Percentiles rank a stretch among this genome's conserved stretches.
Conservation (phyloP, 441 rosid genomes). For the Adansonia rubrostipa region DNA sequence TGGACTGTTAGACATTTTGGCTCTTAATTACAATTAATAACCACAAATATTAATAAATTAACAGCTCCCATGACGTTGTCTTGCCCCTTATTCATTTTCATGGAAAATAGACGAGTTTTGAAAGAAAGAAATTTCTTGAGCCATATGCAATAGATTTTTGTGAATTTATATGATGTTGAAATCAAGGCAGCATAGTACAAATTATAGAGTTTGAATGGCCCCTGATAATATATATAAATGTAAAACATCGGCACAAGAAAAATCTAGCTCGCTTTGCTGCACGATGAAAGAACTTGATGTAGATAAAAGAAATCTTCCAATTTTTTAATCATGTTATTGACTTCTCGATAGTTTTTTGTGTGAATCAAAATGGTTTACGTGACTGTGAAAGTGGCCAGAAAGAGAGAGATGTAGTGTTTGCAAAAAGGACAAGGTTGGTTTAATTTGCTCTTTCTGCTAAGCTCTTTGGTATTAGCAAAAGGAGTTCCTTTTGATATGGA, state of each 20-base stretch:
- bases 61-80: background rate
- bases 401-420: background rate
- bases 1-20: slow-evolving; percentile 2
- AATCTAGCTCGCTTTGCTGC: background rate
- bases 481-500: too few relatives aligned
- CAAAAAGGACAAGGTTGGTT: background rate
- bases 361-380: background rate
- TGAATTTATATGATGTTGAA: background rate
- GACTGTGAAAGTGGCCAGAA: background rate
- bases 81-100: background rate
- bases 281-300: background rate
- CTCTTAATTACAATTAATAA: background rate
- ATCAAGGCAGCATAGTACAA: background rate
- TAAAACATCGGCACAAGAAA: slow-evolving; percentile 13
- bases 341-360: background rate
- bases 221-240: background rate
- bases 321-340: background rate
- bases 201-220: slow-evolving; percentile 7
- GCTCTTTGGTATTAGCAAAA: too few relatives aligned
- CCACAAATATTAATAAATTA: slow-evolving; percentile 8
- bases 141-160: background rate
- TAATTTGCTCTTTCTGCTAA: too few relatives aligned
- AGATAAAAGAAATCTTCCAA: background rate
- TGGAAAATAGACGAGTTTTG: background rate
- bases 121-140: background rate